Base-by-base conservation (phyloP, 768 basidiomycete genomes). In the Rhizopogon salebrosus region DNA sequence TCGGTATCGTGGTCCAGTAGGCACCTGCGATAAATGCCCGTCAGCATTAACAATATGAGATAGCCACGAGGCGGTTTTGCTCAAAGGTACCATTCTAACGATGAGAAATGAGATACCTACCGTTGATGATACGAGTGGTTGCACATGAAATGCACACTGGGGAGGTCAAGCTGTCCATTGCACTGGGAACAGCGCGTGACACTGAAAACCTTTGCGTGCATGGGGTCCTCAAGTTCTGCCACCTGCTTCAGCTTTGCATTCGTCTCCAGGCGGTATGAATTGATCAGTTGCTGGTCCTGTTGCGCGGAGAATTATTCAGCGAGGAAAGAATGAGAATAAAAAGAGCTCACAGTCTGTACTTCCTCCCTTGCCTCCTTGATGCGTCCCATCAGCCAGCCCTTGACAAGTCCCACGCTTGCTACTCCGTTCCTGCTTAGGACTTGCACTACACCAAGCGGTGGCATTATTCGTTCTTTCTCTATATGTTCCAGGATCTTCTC, bases 61-160 rank as follows among this genome's bases (percentile, higher is more conserved):
- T 4, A 34, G 11, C 10, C 31, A n/a, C n/a, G n/a, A n/a, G n/a
- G n/a, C n/a, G n/a, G n/a, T n/a, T n/a, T n/a, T n/a, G n/a, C n/a
- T n/a, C n/a, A n/a, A n/a, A n/a, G 11, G 31, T 34, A 11, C 27
- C 6, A 27, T 27, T 8, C 8, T 27, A 8, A 43, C 31, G 23
- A 55, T 26, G 26, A 26, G 11, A 2, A 31, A 38, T 20, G 34
- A 31, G 49, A 50, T 69, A 64, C 70, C 40, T 49, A 91, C 92
- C 94, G 78, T 65, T 95, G 92, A 66, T 99, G 97, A 72, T 92
- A 98, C 55, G 91, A 93, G 65, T 98, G 97, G 62, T 87, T 85
- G 70, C 95, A 99, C 95, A 98, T 97, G 64, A 98, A 98, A 68
- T 98, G 95, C 6, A 98, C 78, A 57, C 83, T 88, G 0, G 97